Conservation (phyloP, 225 moss, liverwort and hornwort genomes). For the Neckera pumila region DNA sequence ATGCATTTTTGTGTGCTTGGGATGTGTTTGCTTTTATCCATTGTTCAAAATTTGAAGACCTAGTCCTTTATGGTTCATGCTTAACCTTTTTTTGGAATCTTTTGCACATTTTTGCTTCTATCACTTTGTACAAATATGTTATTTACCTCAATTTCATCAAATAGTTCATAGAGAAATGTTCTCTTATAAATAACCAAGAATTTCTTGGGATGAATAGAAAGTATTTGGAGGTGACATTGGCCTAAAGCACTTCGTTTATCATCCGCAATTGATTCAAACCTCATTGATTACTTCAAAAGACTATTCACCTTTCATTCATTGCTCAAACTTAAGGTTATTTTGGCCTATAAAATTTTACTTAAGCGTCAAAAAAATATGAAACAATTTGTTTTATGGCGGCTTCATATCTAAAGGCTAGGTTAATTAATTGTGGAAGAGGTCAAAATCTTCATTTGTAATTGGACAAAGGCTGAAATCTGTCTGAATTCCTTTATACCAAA, state of each 20-base stretch:
- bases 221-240: background rate
- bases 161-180: background rate
- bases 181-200: background rate
- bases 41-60: background rate
- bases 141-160: background rate
- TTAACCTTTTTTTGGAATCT: too few relatives aligned
- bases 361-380: background rate
- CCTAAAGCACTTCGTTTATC: background rate
- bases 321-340: background rate
- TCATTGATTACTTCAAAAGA: background rate
- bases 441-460: background rate
- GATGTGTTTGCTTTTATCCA: background rate
- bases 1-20: background rate
- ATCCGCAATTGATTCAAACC: too few relatives aligned
- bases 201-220: background rate
- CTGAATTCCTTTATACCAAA: background rate
- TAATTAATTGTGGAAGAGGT: background rate
- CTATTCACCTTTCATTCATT: background rate
- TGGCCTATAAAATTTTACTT: too few relatives aligned
- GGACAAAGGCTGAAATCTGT: background rate
- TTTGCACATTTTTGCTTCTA: background rate
- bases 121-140: too few relatives aligned
- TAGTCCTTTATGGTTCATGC: background rate
- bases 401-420: rapidly evolving
- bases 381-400: too few relatives aligned